Evolutionary conservation across 805 yeast genomes (phyloP), one percentile per base, ranked within the genome.

Genomic region (Metschnikowia reukaufii): DNA sequence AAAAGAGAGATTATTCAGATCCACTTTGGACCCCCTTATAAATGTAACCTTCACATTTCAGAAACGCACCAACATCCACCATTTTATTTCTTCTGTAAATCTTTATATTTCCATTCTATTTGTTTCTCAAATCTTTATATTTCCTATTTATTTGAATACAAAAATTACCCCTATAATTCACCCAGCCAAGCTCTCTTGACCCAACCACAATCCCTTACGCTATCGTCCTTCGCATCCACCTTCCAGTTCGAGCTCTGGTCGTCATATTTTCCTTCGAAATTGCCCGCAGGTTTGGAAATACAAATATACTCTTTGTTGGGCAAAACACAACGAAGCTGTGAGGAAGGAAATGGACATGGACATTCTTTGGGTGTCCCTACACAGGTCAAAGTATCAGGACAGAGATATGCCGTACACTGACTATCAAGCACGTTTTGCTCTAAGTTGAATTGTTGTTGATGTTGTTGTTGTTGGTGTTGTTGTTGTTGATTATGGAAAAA

Each of bases 311-410:
- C 78, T 16, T 81, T 76, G 52, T 80, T 83, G 0, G 97, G 96
- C 34, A 88, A 69, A 2, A 77, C 62, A 65, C 99, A 94, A 59
- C 88, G 86, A 50, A 87, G 59, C 62, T 92, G 96, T 1, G 95
- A 83, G 48, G 82, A 80, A 1, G 96, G 94, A 61, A 81, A 92
- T 2, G 88, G 89, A 63, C 99, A 94, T 1, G 97, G 96, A 63
- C 99, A 94, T 42, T 84, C 86, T 6, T 74, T 55, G 0, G 88
- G 81, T 1, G 66, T 58, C 1, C 75, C 73, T 0, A 88, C 99
- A 69, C 99, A 94, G 8, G 73, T 73, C 34, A 83, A 72, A 0
- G 97, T 88, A 55, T 84, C 96, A 3, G 88, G 88, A 62, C 99
- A 94, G 30, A 92, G 66, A 62, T 84, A 92, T 5, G 71, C 70